Percentiles rank a stretch among this genome's conserved stretches.
phyloP scores from a whole-genome alignment of 2,329 filamentous ascomycete genomes.

The Sarocladiaceae sp. region DNA sequence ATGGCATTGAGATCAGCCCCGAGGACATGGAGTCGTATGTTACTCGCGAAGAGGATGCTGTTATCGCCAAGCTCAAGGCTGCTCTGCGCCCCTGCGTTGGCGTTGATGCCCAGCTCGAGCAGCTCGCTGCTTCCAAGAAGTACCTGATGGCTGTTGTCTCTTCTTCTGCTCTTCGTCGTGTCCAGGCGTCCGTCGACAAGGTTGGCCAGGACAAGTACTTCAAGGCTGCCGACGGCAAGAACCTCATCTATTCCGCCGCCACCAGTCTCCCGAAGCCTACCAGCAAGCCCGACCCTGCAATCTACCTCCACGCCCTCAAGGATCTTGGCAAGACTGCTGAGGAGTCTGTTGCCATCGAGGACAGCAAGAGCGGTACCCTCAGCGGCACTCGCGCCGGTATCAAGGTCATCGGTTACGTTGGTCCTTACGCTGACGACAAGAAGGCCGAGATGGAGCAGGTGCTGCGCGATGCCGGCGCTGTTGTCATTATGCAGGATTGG shows the following conservation, averaged over 20 bases:
- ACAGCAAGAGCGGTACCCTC: slow-evolving; percentile 78
- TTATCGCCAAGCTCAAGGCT: slow-evolving; percentile 71
- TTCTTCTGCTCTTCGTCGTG: slow-evolving; percentile 70
- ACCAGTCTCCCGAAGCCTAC: slow-evolving; percentile 73
- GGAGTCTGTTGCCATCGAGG: slow-evolving; percentile 78
- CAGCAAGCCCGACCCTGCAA: slow-evolving; percentile 83
- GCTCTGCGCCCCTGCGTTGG: slow-evolving; percentile 63
- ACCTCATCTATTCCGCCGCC: slow-evolving; percentile 75
- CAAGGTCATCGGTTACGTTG: slow-evolving; percentile 77
- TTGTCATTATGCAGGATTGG: slow-evolving; percentile 57
- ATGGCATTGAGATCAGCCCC: slow-evolving; percentile 62
- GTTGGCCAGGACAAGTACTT: slow-evolving; percentile 78
- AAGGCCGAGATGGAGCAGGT: slow-evolving; percentile 58
- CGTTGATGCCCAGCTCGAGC: slow-evolving; percentile 60
- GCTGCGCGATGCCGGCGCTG: slow-evolving; percentile 55
- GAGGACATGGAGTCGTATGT: slow-evolving; percentile 72
- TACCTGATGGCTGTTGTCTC: slow-evolving; percentile 77
- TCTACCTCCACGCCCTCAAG: slow-evolving; percentile 75
- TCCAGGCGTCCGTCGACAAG: slow-evolving; percentile 72
- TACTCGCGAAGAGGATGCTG: slow-evolving; percentile 69
- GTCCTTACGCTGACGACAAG: slow-evolving; percentile 61
- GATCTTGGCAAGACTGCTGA: slow-evolving; percentile 62
- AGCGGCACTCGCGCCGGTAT: slow-evolving; percentile 71
- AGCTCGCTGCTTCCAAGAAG: slow-evolving; percentile 52
- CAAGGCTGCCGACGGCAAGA: slow-evolving; percentile 33